These are phyloP conservation scores for Thielaviopsis punctulata DNA, from an alignment of 2,329 filamentous ascomycete species.

Conservation along the genomic window DNA sequence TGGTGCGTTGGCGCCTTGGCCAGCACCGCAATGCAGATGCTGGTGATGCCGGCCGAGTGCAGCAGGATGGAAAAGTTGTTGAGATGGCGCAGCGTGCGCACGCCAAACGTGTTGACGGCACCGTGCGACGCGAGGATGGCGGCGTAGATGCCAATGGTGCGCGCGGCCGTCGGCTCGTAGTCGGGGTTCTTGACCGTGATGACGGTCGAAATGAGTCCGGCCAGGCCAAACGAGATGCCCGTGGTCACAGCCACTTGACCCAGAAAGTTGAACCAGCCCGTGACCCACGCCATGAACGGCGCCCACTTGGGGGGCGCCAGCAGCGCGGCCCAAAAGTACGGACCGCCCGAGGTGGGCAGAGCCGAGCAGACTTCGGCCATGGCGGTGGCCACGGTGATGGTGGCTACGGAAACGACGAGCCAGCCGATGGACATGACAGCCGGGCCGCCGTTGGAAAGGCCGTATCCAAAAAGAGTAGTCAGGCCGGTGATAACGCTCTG, in stretches of 20 bases:
- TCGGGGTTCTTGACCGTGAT: constrained; percentile 21
- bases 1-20: constrained; percentile 40
- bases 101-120: constrained; percentile 39
- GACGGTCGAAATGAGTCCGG: constrained; percentile 22
- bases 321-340: constrained; percentile 43
- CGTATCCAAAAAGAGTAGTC: constrained; percentile 40
- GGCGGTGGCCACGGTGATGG: constrained; percentile 26
- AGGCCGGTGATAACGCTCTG: constrained; percentile 42
- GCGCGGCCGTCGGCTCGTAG: constrained; percentile 17
- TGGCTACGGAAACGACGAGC: constrained; percentile 32
- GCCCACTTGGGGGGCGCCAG: constrained; percentile 26
- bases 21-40: constrained; percentile 36
- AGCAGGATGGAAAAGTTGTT: constrained; percentile 39
- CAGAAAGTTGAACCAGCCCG: constrained; percentile 26
- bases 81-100: constrained; percentile 34
- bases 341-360: constrained; percentile 39
- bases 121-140: constrained; percentile 37
- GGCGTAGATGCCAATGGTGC: constrained; percentile 41
- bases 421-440: constrained; percentile 39
- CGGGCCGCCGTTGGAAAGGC: constrained; percentile 35
- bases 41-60: constrained; percentile 34
- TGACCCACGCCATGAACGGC: constrained; percentile 16
- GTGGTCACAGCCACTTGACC: constrained; percentile 26
- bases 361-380: constrained; percentile 45
- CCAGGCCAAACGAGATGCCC: constrained; percentile 25